phyloP scores from a whole-genome alignment of 768 basidiomycete genomes.

The Jaapia argillacea region DNA sequence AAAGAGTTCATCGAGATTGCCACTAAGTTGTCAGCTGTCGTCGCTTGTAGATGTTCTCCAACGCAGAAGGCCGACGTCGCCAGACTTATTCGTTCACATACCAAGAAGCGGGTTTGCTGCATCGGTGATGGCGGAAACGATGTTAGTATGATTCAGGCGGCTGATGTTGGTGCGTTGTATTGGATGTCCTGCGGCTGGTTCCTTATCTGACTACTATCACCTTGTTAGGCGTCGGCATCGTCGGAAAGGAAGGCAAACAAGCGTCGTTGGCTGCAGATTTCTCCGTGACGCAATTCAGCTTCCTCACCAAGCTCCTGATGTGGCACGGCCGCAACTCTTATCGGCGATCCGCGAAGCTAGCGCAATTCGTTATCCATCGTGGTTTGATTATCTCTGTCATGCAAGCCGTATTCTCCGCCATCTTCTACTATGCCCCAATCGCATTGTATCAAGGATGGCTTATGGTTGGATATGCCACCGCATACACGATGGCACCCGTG shows the following conservation, averaged over 20 bases:
- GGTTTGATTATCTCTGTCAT: constrained; percentile 96
- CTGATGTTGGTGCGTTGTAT: constrained; percentile 78
- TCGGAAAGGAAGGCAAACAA: constrained; percentile 98
- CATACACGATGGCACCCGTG: constrained; percentile 98
- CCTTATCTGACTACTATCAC: constrained; percentile 14
- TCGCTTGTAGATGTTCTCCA: constrained; percentile 96
- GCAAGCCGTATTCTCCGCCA: constrained; percentile 93
- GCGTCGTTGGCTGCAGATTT: constrained; percentile 99
- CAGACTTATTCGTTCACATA: constrained; percentile 79
- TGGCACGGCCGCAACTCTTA: constrained; percentile 99
- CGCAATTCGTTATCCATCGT: constrained; percentile 97
- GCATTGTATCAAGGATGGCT: constrained; percentile 98
- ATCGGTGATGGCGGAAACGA: constrained; percentile 99
- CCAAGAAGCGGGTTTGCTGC: constrained; percentile 94
- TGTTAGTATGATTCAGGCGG: constrained; percentile 99
- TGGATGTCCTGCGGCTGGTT: neutral
- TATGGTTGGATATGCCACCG: constrained; percentile 91
- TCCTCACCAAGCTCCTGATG: constrained; percentile 89
- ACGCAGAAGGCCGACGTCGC: constrained; percentile 99
- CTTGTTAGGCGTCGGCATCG: constrained; percentile 80
- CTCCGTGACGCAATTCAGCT: constrained; percentile 93
- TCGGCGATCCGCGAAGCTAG: constrained; percentile 93
- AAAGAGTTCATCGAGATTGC: constrained; percentile 95
- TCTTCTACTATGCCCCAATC: constrained; percentile 92
- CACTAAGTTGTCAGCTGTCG: constrained; percentile 91